phyloP scores from a whole-genome alignment of 2,329 filamentous ascomycete species.

The Colletotrichum spaethianum region DNA sequence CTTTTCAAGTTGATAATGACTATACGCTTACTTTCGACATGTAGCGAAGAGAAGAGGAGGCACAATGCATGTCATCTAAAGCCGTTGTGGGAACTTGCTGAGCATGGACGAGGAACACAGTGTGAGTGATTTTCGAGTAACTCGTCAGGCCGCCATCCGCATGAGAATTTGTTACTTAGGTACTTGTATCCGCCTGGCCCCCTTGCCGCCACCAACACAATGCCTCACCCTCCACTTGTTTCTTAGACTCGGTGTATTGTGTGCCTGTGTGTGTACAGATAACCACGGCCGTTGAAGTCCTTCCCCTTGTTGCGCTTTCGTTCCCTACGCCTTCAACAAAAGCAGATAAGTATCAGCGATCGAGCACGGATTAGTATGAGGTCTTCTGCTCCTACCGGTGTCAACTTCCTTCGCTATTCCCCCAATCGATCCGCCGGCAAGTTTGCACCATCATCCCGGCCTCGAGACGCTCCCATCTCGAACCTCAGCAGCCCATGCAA shows the following conservation, averaged over 20 bases:
- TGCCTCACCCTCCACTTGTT: conserved; percentile 2
- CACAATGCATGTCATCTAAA: conserved; percentile 6
- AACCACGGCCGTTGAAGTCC: not conserved
- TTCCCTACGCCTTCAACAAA: not conserved
- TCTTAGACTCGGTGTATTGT: not conserved
- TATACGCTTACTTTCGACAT: not conserved
- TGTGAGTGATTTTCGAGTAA: conserved; percentile 22
- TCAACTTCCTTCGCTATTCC: not conserved
- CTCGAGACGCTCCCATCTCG: conserved; percentile 13
- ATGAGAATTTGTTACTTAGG: conserved; percentile 28
- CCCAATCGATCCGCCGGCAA: conserved; percentile 15
- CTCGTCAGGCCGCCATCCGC: conserved; percentile 13
- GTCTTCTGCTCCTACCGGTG: not conserved
- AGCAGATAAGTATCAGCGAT: not conserved
- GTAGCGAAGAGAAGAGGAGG: not conserved
- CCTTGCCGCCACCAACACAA: conserved; percentile 3
- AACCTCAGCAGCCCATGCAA: conserved; percentile 32
- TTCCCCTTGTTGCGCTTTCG: not conserved
- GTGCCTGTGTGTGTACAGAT: not conserved
- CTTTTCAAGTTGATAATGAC: not conserved
- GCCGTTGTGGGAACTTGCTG: not conserved
- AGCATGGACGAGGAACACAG: conserved; percentile 23
- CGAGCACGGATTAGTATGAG: conserved; percentile 16
- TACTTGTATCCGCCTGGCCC: conserved; percentile 10
- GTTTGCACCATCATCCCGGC: not conserved